phyloP scores from a whole-genome alignment of 805 yeast species.

The Saturnispora kantuleensis region DNA sequence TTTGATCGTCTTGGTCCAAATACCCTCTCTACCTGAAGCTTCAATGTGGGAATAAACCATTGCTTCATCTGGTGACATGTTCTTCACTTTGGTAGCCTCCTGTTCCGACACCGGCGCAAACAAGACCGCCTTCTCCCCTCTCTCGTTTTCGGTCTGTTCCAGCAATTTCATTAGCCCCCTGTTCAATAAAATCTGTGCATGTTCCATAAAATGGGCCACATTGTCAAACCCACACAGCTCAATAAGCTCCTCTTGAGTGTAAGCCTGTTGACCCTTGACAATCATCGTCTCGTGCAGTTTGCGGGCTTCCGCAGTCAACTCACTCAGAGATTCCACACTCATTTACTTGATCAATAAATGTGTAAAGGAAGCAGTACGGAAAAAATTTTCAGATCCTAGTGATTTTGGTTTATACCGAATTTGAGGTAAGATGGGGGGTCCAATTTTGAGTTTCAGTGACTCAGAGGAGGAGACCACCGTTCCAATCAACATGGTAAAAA shows the following conservation, averaged over 20 bases:
- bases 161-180: constrained; percentile 54
- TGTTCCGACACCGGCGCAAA: constrained; percentile 65
- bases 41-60: constrained; percentile 86
- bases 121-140: constrained; percentile 33
- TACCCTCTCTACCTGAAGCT: constrained; percentile 89
- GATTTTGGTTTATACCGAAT: constrained; percentile 10
- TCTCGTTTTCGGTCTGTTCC: constrained; percentile 41
- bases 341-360: not conserved
- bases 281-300: constrained; percentile 59
- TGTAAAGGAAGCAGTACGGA: no score
- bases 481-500: not conserved
- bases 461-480: not conserved
- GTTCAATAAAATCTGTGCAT: constrained; percentile 38
- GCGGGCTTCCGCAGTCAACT: constrained; percentile 32
- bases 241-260: constrained; percentile 61
- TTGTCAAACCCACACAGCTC: constrained; percentile 35
- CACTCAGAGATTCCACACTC: not conserved
- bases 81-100: constrained; percentile 69
- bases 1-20: constrained; percentile 89
- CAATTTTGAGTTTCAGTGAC: constrained; percentile 10
- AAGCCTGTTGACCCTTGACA: constrained; percentile 38
- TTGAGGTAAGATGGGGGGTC: constrained; percentile 16
- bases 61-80: constrained; percentile 81
- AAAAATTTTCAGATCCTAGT: constrained; percentile 1
- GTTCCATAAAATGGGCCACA: constrained; percentile 31